A percentile compares a stretch with the other conserved stretches of the same genome.
Conservation (phyloP, 2,329 filamentous ascomycete species). For the Cercospora sesami region DNA sequence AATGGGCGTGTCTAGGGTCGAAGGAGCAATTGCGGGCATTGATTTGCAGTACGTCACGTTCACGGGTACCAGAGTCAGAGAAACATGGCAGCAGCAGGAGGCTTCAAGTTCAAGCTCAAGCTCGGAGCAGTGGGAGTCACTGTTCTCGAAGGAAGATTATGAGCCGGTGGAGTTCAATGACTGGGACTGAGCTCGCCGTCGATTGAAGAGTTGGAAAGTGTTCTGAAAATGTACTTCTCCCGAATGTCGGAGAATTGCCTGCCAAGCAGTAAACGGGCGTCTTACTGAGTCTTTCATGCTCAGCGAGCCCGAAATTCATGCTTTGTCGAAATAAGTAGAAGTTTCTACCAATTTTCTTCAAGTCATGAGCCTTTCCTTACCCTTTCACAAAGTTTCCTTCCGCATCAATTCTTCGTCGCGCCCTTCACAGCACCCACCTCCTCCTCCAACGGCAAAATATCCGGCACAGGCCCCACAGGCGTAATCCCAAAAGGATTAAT, state of each 20-base stretch:
- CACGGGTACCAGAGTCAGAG: background rate
- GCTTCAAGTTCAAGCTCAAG: background rate
- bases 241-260: background rate
- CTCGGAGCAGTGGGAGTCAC: background rate
- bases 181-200: background rate
- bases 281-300: background rate
- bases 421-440: conserved; percentile 63
- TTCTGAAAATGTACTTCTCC: background rate
- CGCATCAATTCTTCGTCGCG: conserved; percentile 15
- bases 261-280: background rate
- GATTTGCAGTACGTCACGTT: background rate
- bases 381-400: background rate
- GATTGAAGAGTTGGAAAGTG: background rate
- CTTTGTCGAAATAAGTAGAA: background rate
- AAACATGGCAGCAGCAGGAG: background rate
- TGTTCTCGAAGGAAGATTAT: background rate
- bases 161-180: background rate
- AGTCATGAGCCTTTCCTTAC: background rate
- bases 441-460: conserved; percentile 74
- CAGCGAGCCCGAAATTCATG: background rate
- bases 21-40: background rate
- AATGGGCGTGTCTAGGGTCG: background rate
- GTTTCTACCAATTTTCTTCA: background rate
- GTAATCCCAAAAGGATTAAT: conserved; percentile 71
- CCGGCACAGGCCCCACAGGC: conserved; percentile 78